Evolutionary conservation across 148 eudicot genomes (phyloP), one percentile per base, ranked within the genome.

Genomic region (Persicaria maculosa): DNA sequence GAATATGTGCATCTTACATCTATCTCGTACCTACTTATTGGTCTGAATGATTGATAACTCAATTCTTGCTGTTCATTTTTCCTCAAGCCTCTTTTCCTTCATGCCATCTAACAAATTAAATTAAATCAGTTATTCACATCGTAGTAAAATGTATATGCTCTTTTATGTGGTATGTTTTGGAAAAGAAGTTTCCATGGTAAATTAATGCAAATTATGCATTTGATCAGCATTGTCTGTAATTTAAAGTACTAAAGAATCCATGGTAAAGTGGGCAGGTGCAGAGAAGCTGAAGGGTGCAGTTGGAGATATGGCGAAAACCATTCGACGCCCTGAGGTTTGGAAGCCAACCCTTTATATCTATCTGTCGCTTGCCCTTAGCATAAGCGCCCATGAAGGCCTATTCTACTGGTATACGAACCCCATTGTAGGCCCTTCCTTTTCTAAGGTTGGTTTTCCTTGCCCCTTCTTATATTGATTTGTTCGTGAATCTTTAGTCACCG

Each of bases 321-420:
- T 89, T 48, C 83, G 71, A 71, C 61, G 77, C 50, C 86, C 91
- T 4, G 86, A 86, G 77, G 91, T 87, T 8, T 87, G 93, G 93
- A 89, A 86, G 79, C 91, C 93, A 65, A 84, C 93, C 44, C 80
- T 87, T 4, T 89, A 78, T 74, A 89, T 89, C 85, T 87, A 79
- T 72, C 54, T 89, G 36, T 86, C 93, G 17, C 69, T 84, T 43
- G 88, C 91, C 47, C 84, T 89, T 15, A 86, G 84, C 77, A 78
- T 80, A 47, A 87, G 93, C 74, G 86, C 91, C 71, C 91, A 89
- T 74, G 93, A 89, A 86, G 91, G 93, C 44, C 93, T 87, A 16
- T 87, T 89, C 64, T 89, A 87, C 58, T 89, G 91, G 93, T 89
- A 87, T 50, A 89, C 93, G 3, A 78, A 87, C 68, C 84, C 86